Evolutionary conservation across 2,329 filamentous ascomycete genomes (phyloP).

Genomic region (Exophiala phaeomuriformis): DNA sequence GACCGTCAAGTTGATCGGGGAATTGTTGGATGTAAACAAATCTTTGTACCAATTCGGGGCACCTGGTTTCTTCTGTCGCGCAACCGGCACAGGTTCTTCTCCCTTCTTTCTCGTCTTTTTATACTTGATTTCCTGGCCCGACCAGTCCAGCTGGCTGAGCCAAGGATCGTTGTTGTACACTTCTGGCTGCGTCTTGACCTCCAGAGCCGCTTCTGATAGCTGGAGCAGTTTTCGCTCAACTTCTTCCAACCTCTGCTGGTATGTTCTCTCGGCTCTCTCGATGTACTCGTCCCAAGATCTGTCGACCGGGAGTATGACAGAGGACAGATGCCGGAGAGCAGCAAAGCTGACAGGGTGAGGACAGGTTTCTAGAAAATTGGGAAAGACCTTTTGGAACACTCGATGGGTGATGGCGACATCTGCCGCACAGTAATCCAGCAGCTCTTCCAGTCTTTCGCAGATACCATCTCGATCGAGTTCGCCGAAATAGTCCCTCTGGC

Average conservation of each 20-base stretch:
- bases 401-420: conserved; percentile 89
- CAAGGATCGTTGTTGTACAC: conserved; percentile 76
- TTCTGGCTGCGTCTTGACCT: conserved; percentile 61
- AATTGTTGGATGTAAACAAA: conserved; percentile 62
- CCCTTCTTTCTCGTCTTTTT: conserved; percentile 83
- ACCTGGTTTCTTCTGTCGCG: conserved; percentile 84
- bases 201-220: conserved; percentile 69
- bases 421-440: conserved; percentile 89
- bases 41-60: conserved; percentile 97
- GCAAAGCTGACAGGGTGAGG: conserved; percentile 97
- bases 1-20: conserved; percentile 69
- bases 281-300: conserved; percentile 83
- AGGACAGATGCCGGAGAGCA: conserved; percentile 83
- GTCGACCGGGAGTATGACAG: conserved; percentile 85
- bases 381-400: conserved; percentile 90
- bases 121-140: conserved; percentile 84
- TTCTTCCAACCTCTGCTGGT: conserved; percentile 66
- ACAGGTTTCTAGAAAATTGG: conserved; percentile 79
- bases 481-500: conserved; percentile 76
- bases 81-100: conserved; percentile 68
- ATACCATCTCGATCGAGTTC: conserved; percentile 68
- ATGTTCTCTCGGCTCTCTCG: conserved; percentile 74
- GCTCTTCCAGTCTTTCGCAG: conserved; percentile 63
- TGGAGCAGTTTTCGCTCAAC: conserved; percentile 67
- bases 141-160: conserved; percentile 92